These are phyloP conservation scores for Botrytis deweyae DNA, from an alignment of 2,329 filamentous ascomycete species.

Conservation along the genomic window DNA sequence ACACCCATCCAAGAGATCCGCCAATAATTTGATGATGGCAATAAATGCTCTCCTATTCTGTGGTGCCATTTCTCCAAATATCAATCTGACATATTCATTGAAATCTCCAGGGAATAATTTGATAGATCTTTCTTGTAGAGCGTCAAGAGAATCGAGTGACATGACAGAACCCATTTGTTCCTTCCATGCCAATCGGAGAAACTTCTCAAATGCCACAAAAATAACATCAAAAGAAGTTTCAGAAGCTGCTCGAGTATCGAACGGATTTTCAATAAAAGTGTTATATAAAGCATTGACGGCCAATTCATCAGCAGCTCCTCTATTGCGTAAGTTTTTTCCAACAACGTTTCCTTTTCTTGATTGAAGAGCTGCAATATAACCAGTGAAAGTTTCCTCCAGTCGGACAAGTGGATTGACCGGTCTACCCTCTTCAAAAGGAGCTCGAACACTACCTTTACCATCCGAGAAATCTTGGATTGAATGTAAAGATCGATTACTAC, in stretches of 20 bases:
- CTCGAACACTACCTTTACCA: slow-evolving; percentile 39
- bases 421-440: slow-evolving; percentile 50
- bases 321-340: slow-evolving; percentile 70
- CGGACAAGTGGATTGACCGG: slow-evolving; percentile 67
- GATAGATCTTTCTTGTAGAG: slow-evolving; percentile 67
- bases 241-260: slow-evolving; percentile 70
- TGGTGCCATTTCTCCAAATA: slow-evolving; percentile 66
- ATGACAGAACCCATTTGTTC: slow-evolving; percentile 86
- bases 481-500: slow-evolving; percentile 36
- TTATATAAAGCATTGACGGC: slow-evolving; percentile 90
- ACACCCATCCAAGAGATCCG: slow-evolving; percentile 84
- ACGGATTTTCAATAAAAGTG: slow-evolving; percentile 77
- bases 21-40: slow-evolving; percentile 78
- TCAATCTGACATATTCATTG: slow-evolving; percentile 63
- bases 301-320: slow-evolving; percentile 70
- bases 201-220: slow-evolving; percentile 92
- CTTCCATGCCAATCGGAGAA: slow-evolving; percentile 82
- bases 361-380: slow-evolving; percentile 79
- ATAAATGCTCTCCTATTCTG: slow-evolving; percentile 77
- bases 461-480: slow-evolving; percentile 35
- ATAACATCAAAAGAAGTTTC: slow-evolving; percentile 81
- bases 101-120: slow-evolving; percentile 72
- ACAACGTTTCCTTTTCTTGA: slow-evolving; percentile 85
- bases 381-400: slow-evolving; percentile 81
- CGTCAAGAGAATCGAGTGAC: slow-evolving; percentile 66